Base-by-base conservation (phyloP, 257 asterid species). In the Perilla frutescens region DNA sequence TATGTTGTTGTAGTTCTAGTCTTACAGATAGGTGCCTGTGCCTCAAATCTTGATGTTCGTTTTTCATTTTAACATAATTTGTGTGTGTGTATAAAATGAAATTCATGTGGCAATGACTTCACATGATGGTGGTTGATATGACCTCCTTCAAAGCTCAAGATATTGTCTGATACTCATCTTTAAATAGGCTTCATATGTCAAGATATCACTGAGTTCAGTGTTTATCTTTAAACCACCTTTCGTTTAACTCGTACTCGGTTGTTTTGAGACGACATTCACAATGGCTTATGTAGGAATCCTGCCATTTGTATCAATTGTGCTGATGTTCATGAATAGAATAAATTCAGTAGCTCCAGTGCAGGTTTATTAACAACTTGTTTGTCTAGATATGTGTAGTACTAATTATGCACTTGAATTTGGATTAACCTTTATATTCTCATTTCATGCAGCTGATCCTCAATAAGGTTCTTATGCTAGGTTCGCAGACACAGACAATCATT, bases 401-500 rank as follows among this genome's bases (percentile, higher is more conserved):
- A 37, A 32, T 12, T 34, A 14, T 54, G 77, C 66, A 51, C 43
- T 36, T 74, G 58, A 66, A 73, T 36, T 26, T 71, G 51, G 54
- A 58, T 71, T 75, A 44, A 79, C 59, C 65, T 49, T 32, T 64
- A 40, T 54, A 76, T 44, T 45, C 39, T 66, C 61, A 31, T 73
- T 70, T 79, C 54, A 41, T 80, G 83, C 91, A 94, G 98, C 77
- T 90, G 85, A 79, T 88, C 43, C 87, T 91, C 72, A 88, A 84
- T 80, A 90, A 83, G 90, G 91, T 94, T 84, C 89, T 94, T 81
- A 84, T 94, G 91, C 74, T 94, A 78, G 99, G 99, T 40, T 88
- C 98, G 43, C 50, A 56, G 73, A 67, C 84, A 11, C 96, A 88
- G 81, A 90, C 97, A 62, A 84, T 90, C 65, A 91, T 94, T 70